Evolutionary conservation across 352 stramenopile genomes (phyloP), one percentile per base, ranked within the genome.

Genomic region (Globisporangium recalcitrans): DNA sequence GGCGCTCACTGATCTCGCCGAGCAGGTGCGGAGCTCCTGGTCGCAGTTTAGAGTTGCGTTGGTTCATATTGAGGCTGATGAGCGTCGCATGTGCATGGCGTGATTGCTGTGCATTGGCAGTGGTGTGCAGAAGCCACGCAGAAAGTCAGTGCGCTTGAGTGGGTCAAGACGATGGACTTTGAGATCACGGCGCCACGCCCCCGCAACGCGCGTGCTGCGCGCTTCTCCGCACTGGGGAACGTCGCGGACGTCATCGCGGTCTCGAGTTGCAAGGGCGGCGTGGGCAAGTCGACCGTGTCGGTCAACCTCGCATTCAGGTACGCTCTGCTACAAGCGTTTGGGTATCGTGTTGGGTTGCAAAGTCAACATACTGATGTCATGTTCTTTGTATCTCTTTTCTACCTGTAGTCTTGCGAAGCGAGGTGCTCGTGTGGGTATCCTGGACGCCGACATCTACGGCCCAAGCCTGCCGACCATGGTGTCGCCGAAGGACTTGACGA

Each of bases 361-460:
- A 46, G 7, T 1, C 16, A 4, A 14, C 36, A 8, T 16, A 44
- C 36, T 44, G 13, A 42, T 40, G 6, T 52, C 14, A 29, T 4
- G 9, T 36, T 26, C 10, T 27, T n/a, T 22, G 21, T 52, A 21
- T 14, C 6, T 53, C 7, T 31, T 51, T 8, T 53, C 8, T 42
- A n/a, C 4, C 0, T 54, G 11, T 29, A 96, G 87, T 64, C 73
- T 98, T 58, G 72, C 83, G 6, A 85, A 98, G 65, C 77, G 77
- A 52, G 97, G 97, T 13, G 90, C 86, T 24, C 87, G 81, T 32
- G 97, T 99, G 2, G 98, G 97, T 16, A 98, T 99, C 64, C 85
- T 99, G 47, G 98, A 99, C 72, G 96, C 96, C 0, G 98, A 99
- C 71, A 96, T 99, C 42, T 99, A 99, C 73, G 98, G 98, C 21